Percentiles rank a stretch among this genome's conserved stretches.
These are phyloP conservation scores for Protomyces inouyei DNA, from an alignment of 1,139 yeast species.

Conservation along the genomic window DNA sequence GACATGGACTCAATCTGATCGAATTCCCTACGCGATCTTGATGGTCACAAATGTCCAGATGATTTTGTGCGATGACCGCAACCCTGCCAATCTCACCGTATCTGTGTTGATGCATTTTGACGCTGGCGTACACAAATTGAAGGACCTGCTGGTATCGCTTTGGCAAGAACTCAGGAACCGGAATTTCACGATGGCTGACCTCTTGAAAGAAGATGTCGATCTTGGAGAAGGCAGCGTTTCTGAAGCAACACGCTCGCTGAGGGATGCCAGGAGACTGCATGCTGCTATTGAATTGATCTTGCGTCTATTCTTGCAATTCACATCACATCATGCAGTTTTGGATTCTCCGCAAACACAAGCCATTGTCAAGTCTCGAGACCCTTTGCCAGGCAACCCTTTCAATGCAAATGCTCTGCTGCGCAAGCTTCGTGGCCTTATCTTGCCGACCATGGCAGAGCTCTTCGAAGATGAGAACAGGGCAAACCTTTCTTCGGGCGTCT, in stretches of 20 bases:
- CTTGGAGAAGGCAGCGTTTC: not conserved
- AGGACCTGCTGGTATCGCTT: not conserved
- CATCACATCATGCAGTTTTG: not conserved
- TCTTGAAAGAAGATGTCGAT: not conserved
- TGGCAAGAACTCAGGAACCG: not conserved
- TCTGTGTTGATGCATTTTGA: constrained; percentile 13
- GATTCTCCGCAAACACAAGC: not conserved
- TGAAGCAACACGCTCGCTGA: not conserved
- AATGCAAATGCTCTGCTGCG: not conserved
- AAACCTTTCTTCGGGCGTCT: not conserved
- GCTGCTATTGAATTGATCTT: not conserved
- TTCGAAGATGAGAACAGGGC: not conserved
- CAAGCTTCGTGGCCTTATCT: not conserved
- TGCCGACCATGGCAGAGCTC: not conserved
- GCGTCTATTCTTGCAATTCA: not conserved
- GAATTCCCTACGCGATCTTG: constrained; percentile 29
- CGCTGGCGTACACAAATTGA: constrained; percentile 4
- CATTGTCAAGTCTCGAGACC: not conserved
- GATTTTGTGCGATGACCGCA: constrained; percentile 33
- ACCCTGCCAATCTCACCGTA: constrained; percentile 27
- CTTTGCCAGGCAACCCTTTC: not conserved
- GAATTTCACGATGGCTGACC: not conserved
- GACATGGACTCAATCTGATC: not conserved
- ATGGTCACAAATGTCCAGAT: constrained; percentile 30
- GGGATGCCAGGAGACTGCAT: not conserved